These are phyloP conservation scores for Eucalyptus decipiens DNA, from an alignment of 345 rosid genomes.

Conservation along the genomic window DNA sequence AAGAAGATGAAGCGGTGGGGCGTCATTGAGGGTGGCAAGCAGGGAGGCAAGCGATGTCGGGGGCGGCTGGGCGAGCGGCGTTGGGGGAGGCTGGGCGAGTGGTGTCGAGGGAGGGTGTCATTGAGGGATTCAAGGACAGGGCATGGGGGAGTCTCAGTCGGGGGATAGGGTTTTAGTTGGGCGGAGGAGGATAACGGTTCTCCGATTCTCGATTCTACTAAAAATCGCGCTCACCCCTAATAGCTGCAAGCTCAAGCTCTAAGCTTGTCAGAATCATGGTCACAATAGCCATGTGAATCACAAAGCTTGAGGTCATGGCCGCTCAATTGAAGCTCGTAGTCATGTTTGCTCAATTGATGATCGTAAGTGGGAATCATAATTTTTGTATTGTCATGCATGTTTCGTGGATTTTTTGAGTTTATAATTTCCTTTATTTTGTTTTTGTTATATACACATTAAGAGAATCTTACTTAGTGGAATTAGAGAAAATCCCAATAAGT, in stretches of 20 bases:
- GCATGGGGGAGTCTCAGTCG: no score
- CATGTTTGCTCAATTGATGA: background rate
- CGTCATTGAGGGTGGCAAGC: no score
- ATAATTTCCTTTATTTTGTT: background rate
- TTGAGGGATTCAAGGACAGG: no score
- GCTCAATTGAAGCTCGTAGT: background rate
- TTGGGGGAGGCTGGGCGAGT: no score
- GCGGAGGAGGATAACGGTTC: no score
- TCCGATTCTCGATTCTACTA: rapidly evolving
- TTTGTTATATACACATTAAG: background rate
- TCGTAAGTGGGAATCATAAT: background rate
- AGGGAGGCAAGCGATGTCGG: rapidly evolving
- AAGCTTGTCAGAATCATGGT: background rate
- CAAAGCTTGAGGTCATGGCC: background rate
- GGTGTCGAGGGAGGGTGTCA: no score
- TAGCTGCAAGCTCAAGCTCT: background rate
- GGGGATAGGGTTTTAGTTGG: no score
- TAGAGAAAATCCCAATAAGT: background rate
- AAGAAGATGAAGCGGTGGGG: slow-evolving; percentile 9
- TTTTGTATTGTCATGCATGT: background rate
- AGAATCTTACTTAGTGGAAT: background rate
- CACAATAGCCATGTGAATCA: background rate
- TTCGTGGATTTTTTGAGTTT: background rate
- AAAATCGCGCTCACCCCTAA: rapidly evolving
- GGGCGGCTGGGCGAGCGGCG: no score